A percentile compares a stretch with the other conserved stretches of the same genome.
phyloP scores from a whole-genome alignment of 768 basidiomycete genomes.

The Mrakia gelida region DNA sequence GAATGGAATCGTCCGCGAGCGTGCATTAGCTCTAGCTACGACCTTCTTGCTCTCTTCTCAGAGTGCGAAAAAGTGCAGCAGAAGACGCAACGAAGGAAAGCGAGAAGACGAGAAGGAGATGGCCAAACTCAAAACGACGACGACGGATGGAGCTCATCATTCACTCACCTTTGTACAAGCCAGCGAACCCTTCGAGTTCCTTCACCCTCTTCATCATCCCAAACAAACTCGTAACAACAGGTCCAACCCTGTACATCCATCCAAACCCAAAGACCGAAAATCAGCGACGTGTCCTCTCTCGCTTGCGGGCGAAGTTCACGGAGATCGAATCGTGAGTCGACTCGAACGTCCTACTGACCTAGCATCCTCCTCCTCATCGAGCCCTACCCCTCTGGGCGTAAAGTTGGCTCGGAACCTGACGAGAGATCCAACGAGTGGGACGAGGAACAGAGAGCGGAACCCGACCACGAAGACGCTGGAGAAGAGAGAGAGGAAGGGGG shows the following conservation, averaged over 20 bases:
- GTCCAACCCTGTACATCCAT: not conserved
- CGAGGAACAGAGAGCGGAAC: not conserved
- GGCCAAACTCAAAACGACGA: not conserved
- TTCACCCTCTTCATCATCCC: constrained; percentile 68
- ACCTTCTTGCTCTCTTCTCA: no score
- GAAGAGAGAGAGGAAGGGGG: not conserved
- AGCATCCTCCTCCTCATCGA: constrained; percentile 65
- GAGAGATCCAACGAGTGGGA: constrained; percentile 1
- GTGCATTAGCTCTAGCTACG: no score
- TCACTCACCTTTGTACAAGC: constrained; percentile 66
- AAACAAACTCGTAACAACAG: constrained; percentile 41
- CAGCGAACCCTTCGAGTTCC: constrained; percentile 68
- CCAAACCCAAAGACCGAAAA: not conserved
- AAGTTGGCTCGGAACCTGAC: constrained; percentile 63
- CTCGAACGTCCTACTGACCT: not conserved
- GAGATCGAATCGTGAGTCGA: not conserved
- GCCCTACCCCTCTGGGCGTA: constrained; percentile 75
- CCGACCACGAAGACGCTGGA: not conserved
- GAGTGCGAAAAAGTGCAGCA: no score
- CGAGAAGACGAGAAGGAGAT: not conserved
- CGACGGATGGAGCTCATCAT: not conserved
- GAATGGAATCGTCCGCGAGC: no score
- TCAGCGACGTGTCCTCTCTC: not conserved
- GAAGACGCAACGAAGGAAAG: not conserved
- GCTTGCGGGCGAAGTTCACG: not conserved